phyloP scores from a whole-genome alignment of 305 asterid species.

The Fraxinus sp. region DNA sequence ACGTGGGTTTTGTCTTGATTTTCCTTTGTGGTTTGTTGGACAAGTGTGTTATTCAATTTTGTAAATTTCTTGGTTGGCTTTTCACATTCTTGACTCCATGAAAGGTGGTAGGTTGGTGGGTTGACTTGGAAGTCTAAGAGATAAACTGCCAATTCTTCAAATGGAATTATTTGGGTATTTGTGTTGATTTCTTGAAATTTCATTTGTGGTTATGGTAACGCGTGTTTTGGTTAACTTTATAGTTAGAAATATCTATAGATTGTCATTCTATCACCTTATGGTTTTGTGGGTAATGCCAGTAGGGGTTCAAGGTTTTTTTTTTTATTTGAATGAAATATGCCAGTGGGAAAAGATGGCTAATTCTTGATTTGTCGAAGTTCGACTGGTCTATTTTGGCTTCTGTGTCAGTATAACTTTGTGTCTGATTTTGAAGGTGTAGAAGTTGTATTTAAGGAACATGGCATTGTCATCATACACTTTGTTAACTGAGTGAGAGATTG shows the following conservation, averaged over 20 bases:
- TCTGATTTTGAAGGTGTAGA: not conserved
- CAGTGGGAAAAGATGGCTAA: slow-evolving; percentile 8
- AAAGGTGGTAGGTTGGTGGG: slow-evolving; percentile 94
- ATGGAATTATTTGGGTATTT: slow-evolving; percentile 34
- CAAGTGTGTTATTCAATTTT: slow-evolving; percentile 19
- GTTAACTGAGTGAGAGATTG: not conserved
- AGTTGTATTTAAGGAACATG: not conserved
- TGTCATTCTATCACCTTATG: slow-evolving; percentile 27
- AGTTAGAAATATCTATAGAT: slow-evolving; percentile 14
- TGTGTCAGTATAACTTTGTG: not conserved
- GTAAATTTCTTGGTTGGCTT: slow-evolving; percentile 25
- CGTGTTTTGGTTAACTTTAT: slow-evolving; percentile 27
- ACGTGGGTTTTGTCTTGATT: slow-evolving; percentile 17
- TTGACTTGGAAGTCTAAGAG: slow-evolving; percentile 52
- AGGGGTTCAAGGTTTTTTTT: slow-evolving; percentile 31
- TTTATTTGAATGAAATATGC: slow-evolving; percentile 20
- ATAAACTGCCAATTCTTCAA: slow-evolving; percentile 27
- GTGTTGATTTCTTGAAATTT: slow-evolving; percentile 33
- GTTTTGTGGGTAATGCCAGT: slow-evolving; percentile 23
- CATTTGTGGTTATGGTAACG: slow-evolving; percentile 25
- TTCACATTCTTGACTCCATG: slow-evolving; percentile 38
- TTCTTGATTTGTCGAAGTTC: slow-evolving; percentile 14
- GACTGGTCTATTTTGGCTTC: slow-evolving; percentile 9
- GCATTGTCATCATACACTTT: not conserved
- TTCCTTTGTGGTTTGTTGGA: slow-evolving; percentile 22